These are phyloP conservation scores for Ustilago cynodontis DNA, from an alignment of 1,284 basidiomycete species.

Conservation along the genomic window DNA sequence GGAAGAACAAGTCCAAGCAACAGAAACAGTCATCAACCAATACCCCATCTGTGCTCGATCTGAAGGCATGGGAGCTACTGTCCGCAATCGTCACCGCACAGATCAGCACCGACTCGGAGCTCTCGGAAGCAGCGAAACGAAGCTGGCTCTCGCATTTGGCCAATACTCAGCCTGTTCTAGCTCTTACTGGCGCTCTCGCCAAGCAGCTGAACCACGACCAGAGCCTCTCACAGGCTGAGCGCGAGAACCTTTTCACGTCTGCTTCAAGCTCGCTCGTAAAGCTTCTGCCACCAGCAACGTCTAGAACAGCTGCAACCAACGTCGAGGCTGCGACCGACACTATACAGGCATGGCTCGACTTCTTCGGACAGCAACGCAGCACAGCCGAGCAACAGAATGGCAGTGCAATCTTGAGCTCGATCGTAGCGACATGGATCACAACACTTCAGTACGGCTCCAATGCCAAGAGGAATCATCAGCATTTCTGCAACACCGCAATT, in stretches of 20 bases:
- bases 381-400: conserved; percentile 7
- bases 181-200: conserved; percentile 32
- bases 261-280: conserved; percentile 14
- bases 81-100: conserved; percentile 24
- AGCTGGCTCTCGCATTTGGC: conserved; percentile 49
- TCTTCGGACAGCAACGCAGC: conserved; percentile 16
- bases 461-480: conserved; percentile 55
- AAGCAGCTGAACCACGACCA: conserved; percentile 12
- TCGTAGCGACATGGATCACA: conserved; percentile 37
- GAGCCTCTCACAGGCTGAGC: background rate
- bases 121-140: conserved; percentile 38
- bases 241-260: conserved; percentile 6
- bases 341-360: conserved; percentile 50
- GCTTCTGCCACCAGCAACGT: conserved; percentile 44
- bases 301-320: conserved; percentile 52
- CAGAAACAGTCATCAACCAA: conserved; percentile 2
- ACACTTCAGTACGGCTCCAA: conserved; percentile 55
- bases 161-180: conserved; percentile 38
- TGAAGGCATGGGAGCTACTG: conserved; percentile 52
- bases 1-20: conserved; percentile 38
- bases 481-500: conserved; percentile 38
- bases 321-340: conserved; percentile 54
- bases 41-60: conserved; percentile 15
- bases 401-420: conserved; percentile 17
- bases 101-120: conserved; percentile 12